Percentiles rank a stretch among this genome's conserved stretches.
phyloP scores from a whole-genome alignment of 2,329 filamentous ascomycete species.

The Scleromitrula shiraiana region DNA sequence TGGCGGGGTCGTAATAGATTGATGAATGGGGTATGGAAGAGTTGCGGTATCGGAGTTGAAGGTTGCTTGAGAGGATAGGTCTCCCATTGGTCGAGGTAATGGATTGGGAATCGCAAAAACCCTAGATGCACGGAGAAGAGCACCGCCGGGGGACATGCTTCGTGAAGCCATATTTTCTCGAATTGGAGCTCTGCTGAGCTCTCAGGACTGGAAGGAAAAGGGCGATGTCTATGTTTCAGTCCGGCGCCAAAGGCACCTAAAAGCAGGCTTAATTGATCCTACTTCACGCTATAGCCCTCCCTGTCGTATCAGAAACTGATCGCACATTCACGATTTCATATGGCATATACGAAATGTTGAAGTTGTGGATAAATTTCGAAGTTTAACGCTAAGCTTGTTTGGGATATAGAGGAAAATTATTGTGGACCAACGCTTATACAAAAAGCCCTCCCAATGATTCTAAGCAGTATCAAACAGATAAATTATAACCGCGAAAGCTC shows the following conservation, averaged over 20 bases:
- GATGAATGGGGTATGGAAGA: conserved; percentile 68
- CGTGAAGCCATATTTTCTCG: conserved; percentile 26
- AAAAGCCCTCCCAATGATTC: no score
- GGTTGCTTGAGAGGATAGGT: conserved; percentile 39
- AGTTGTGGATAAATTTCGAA: conserved; percentile 8
- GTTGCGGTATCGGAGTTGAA: conserved; percentile 63
- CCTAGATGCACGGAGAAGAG: conserved; percentile 76
- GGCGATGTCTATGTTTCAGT: not conserved
- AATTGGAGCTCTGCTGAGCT: conserved; percentile 4
- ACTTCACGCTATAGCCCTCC: not conserved
- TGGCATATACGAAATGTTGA: conserved; percentile 7
- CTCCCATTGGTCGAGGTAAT: conserved; percentile 52
- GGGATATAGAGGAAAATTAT: not conserved
- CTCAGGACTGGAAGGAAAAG: not conserved
- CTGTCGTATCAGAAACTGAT: conserved; percentile 1
- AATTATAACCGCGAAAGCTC: no score
- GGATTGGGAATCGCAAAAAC: conserved; percentile 81
- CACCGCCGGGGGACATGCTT: conserved; percentile 51
- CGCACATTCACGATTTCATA: not conserved
- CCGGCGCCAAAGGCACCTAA: not conserved
- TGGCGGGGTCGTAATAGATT: conserved; percentile 70
- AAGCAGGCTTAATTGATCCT: not conserved
- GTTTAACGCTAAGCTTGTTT: conserved; percentile 2
- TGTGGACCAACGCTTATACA: no score
- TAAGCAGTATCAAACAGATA: no score